phyloP scores from a whole-genome alignment of 2,329 filamentous ascomycete genomes.

The Mycocentrospora acerina region DNA sequence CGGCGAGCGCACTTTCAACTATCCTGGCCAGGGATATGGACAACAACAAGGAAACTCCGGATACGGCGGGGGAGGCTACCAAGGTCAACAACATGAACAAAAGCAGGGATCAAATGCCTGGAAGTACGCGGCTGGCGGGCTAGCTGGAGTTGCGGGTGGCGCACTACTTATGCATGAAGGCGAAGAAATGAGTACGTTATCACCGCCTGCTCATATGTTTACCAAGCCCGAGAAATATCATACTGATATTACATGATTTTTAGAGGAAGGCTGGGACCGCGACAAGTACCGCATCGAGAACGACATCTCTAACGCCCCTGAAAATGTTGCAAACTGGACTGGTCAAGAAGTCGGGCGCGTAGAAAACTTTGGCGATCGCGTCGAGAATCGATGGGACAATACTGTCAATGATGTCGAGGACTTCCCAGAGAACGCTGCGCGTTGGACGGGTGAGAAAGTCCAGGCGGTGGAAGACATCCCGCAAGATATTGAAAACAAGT shows the following conservation, averaged over 20 bases:
- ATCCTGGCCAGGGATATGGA: conserved; percentile 15
- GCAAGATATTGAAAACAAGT: conserved; percentile 24
- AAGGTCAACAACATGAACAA: conserved; percentile 16
- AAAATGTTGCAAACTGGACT: conserved; percentile 25
- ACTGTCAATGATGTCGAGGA: conserved; percentile 24
- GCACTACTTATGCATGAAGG: conserved; percentile 30
- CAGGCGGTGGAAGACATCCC: conserved; percentile 27
- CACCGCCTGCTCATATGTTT: too few relatives aligned
- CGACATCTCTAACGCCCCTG: conserved; percentile 20
- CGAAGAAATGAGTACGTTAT: conserved; percentile 23
- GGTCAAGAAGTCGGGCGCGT: conserved; percentile 25
- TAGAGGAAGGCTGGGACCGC: conserved; percentile 20
- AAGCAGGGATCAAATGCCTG: conserved; percentile 25
- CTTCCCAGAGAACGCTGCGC: conserved; percentile 25
- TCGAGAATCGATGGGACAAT: conserved; percentile 21
- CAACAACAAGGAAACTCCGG: conserved; percentile 10
- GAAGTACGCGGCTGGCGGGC: conserved; percentile 31
- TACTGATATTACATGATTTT: conserved; percentile 1
- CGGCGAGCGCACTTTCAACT: conserved; percentile 25
- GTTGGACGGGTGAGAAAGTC: conserved; percentile 26
- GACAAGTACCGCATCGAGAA: conserved; percentile 20
- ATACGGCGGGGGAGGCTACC: conserved; percentile 9
- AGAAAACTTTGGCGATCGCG: conserved; percentile 24
- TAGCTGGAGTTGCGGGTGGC: conserved; percentile 24
- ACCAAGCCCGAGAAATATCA: too few relatives aligned